Base-by-base conservation (phyloP, 495 filamentous ascomycete genomes). In the Letharia lupina region DNA sequence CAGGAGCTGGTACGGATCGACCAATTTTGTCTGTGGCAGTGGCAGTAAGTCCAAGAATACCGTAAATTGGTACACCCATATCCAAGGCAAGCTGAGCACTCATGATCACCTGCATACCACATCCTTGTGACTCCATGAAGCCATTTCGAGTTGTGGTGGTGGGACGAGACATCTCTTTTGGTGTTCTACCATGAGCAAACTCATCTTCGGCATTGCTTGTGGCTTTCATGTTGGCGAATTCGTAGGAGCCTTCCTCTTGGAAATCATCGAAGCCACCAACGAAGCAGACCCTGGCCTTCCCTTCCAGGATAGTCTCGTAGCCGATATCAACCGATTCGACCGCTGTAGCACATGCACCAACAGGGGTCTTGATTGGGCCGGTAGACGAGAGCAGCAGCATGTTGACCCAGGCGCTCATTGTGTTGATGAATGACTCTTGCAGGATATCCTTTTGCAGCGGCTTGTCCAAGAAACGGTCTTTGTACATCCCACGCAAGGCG, bases 1-100 rank as follows among this genome's bases (percentile, higher is more conserved):
- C 94, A 52, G 94, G 94, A 61, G 94, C 94, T 28, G 94, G 94
- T 6, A 99, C 92, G 45, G 93, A 97, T 65, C 94, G 92, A 52
- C 94, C 95, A 73, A 96, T 98, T 86, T 98, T 97, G 81, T 99
- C 94, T 44, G 93, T 98, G 54, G 95, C 94, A n/a, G 95, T 99
- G 35, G 92, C 90, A 31, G 94, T 97, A 71, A 96, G 82, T 48
- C 89, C 95, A 71, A 99, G 82, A 70, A 99, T 85, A 78, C 95
- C 94, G 74, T 98, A 90, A 72, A 98, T 98, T 4, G 94, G 94
- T 8, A 99, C 91, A 76, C 94, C 94, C 94, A 99, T 99, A 70
- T 98, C 94, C 37, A 99, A 78, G 40, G 94, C 94, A 64, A 99
- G 86, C 80, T 89, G 89, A 41, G 94, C 94, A 68, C 86, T 95